Evolutionary conservation across 306 rosid species (phyloP), one percentile per base, ranked within the genome.

Genomic region (Lotus japonicus): DNA sequence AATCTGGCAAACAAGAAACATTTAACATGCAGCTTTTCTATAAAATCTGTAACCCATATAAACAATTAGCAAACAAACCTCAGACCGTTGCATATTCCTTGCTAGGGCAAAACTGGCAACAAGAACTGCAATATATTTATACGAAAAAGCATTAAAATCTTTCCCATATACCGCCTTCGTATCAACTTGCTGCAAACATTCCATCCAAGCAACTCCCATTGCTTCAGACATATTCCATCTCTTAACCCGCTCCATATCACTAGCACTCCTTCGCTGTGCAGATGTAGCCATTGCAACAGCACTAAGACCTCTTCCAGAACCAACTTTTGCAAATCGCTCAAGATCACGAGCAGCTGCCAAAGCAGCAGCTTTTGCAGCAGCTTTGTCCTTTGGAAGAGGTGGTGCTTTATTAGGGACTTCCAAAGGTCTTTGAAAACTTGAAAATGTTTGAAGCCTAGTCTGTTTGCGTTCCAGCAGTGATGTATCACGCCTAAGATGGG

Each of bases 171-270:
- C 99, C 2, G 90, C 85, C 84, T 84, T 90, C 17, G 99, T 94
- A 82, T 83, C 99, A 85, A 85, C 90, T 71, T 92, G 92, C 79
- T 85, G 97, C 84, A 94, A 78, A 81, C 99, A 94, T 83, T 94
- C 99, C 95, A 87, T 86, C 99, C 99, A 94, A 44, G 99, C 99
- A 84, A 94, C 97, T 76, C 92, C 99, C 99, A 94, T 94, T 58
- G 99, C 97, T 84, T 94, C 99, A 72, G 92, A 79, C 65, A 79
- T 68, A 78, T 80, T 94, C 99, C 99, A 94, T 77, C 97, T 85
- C 83, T 68, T 77, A 60, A 87, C 99, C 70, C 96, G 92, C 59
- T 94, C 97, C 81, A 68, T 74, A 76, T 94, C 99, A 76, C 96
- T 81, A 74, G 81, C 80, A 81, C 64, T 88, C 86, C 99, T 85